phyloP scores from a whole-genome alignment of 441 rosid genomes.

The Biscutella auriculata region DNA sequence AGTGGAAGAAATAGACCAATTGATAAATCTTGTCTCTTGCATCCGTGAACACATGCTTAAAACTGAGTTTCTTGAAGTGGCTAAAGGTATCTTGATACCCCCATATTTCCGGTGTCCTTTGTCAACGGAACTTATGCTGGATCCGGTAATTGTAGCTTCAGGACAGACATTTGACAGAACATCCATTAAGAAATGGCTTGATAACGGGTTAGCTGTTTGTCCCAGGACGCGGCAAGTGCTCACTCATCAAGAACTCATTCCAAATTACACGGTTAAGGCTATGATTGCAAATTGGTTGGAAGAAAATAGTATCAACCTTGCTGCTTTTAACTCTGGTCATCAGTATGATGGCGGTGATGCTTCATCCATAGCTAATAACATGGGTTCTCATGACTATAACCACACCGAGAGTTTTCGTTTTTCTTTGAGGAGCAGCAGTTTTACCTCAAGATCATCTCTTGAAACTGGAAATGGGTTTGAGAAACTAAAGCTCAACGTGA shows the following conservation, averaged over 20 bases:
- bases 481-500: constrained; percentile 37
- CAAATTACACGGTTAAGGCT: constrained; percentile 88
- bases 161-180: constrained; percentile 88
- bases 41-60: constrained; percentile 60
- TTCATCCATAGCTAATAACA: constrained; percentile 28
- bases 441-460: constrained; percentile 45
- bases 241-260: constrained; percentile 61
- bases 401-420: constrained; percentile 35
- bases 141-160: constrained; percentile 88
- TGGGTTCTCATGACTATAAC: constrained; percentile 35
- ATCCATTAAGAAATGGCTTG: constrained; percentile 83
- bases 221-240: constrained; percentile 67
- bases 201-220: constrained; percentile 59
- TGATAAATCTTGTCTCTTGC: constrained; percentile 46
- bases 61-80: constrained; percentile 40
- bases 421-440: constrained; percentile 39
- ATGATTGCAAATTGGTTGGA: constrained; percentile 77
- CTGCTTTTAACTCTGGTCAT: constrained; percentile 18
- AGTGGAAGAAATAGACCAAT: constrained; percentile 29
- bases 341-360: constrained; percentile 22
- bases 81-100: constrained; percentile 52
- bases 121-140: constrained; percentile 76
- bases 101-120: constrained; percentile 76
- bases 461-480: constrained; percentile 48
- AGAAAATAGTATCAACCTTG: constrained; percentile 40